Base-by-base conservation (phyloP, 2,329 filamentous ascomycete species). In the Nigrospora osmanthi region DNA sequence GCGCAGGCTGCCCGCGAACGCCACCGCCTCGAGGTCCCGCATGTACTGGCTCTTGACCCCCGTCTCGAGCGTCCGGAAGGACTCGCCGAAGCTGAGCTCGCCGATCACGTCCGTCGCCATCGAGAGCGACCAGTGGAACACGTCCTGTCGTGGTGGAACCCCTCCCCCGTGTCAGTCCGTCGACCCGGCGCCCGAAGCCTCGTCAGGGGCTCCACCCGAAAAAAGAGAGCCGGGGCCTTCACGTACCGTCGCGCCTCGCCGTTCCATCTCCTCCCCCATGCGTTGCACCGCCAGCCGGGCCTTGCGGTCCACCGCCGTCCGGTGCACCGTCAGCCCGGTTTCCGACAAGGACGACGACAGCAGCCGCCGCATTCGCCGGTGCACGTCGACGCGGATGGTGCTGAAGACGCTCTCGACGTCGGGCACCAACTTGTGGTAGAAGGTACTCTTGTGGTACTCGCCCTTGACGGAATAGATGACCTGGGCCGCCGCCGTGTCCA, bases 71-170 rank as follows among this genome's bases (percentile, higher is more conserved):
- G 72, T 71, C 0, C 59, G 57, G 46, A 80, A 79, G 1, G 73
- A 73, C n/a, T 78, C 68, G 0, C 76, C 76, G 54, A 81, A 80
- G 1, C 62, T 69, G 6, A 81, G 55, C 42, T 78, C 66, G 0
- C 68, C 73, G 41, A 79, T 74, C 1, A 76, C 58, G 52, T 81
- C 77, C 0, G 74, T 76, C 0, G 74, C 59, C 64, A 78, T 69
- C 43, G 75, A 76, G 6, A 69, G 55, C 60, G 66, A 74, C 75
- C 75, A 80, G 45, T 76, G 76, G 46, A 67, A 64, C 0, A 79
- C 57, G 47, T 81, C 74, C 64, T 46, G 38, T 15, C n/a, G n/a
- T n/a, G n/a, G n/a, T n/a, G n/a, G n/a, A n/a, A n/a, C n/a, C n/a
- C n/a, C n/a, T n/a, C n/a, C n/a, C 19, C 19, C 19, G 19, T 6